Base-by-base conservation (phyloP, 2,329 filamentous ascomycete genomes). In the Fusarium lateritium region DNA sequence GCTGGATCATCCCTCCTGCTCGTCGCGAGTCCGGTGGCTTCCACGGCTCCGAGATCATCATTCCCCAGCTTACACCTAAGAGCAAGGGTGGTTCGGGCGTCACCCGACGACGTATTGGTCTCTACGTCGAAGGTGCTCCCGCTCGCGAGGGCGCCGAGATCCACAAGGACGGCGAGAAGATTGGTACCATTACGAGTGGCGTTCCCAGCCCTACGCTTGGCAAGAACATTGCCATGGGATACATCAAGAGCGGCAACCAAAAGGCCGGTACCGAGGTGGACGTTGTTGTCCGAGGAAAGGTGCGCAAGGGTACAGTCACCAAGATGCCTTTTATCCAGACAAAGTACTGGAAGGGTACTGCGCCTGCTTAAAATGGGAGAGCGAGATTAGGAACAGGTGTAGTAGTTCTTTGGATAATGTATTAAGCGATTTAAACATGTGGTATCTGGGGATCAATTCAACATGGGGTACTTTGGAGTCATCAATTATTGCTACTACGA, bases 211-310 rank as follows among this genome's bases (percentile, higher is more conserved):
- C 96, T 4, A 93, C 91, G 1, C 83, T 98, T 47, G 90, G 91
- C 69, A 92, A 92, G 84, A 98, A 98, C 79, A 95, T 99, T 67
- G 94, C 95, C 58, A 99, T 99, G 96, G 96, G 91, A 0, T 97
- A 97, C 77, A 85, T 98, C 76, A 89, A 89, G 80, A 89, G 92
- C 67, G 93, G 93, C 0, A 82, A 91, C 77, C 93, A 97, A 79
- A 97, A 97, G 86, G 85, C 88, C 33, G 94, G 94, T 13, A 97
- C 94, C 2, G 91, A 95, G 81, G 83, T 97, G 8, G 87, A 90
- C 19, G 90, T 97, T 6, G 79, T 93, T 39, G 91, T 97, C 3
- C 85, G 94, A 54, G 94, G 94, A 21, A 92, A 90, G 82, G 84
- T 87, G 76, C 88, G 93, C 73, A 90, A 89, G 80, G 94, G 91